These are phyloP conservation scores for Coniosporium apollinis DNA, from an alignment of 495 filamentous ascomycete species.

Conservation along the genomic window DNA sequence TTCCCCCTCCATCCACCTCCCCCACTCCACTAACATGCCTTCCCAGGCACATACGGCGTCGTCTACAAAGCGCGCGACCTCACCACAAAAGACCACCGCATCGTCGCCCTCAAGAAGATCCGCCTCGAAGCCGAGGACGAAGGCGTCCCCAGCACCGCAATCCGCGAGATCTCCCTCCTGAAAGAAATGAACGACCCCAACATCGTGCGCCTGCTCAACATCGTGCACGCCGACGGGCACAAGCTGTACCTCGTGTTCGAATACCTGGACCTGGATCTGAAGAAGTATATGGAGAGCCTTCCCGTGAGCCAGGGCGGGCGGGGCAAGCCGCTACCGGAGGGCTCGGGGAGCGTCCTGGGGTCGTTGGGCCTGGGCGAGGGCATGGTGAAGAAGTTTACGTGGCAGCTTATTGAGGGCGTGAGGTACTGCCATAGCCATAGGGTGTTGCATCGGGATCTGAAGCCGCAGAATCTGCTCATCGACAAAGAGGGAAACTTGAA, in stretches of 20 bases:
- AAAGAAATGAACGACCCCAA: slow-evolving; percentile 98
- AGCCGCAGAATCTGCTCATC: slow-evolving; percentile 95
- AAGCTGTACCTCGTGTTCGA: slow-evolving; percentile 99
- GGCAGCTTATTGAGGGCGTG: slow-evolving; percentile 77
- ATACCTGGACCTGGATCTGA: slow-evolving; percentile 96
- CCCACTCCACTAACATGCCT: neutral
- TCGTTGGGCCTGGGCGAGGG: slow-evolving; percentile 65
- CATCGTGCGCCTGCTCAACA: slow-evolving; percentile 93
- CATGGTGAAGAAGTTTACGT: slow-evolving; percentile 98
- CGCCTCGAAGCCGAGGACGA: slow-evolving; percentile 92
- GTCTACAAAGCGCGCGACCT: slow-evolving; percentile 98
- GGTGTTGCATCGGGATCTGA: slow-evolving; percentile 87
- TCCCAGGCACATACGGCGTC: slow-evolving; percentile 26
- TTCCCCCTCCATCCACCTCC: neutral
- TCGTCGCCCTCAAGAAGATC: slow-evolving; percentile 97
- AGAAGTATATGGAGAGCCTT: slow-evolving; percentile 98
- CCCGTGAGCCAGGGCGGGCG: slow-evolving; percentile 79
- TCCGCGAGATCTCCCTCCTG: slow-evolving; percentile 96
- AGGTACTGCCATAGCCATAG: slow-evolving; percentile 94
- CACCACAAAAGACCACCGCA: slow-evolving; percentile 64
- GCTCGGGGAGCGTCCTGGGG: slow-evolving; percentile 44
- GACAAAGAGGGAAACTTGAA: slow-evolving; percentile 91
- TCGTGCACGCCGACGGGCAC: slow-evolving; percentile 92
- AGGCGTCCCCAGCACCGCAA: slow-evolving; percentile 93
- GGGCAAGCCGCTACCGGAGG: slow-evolving; percentile 75